Conservation (phyloP, 2,329 filamentous ascomycete species). For the Pseudogymnoascus sp. region DNA sequence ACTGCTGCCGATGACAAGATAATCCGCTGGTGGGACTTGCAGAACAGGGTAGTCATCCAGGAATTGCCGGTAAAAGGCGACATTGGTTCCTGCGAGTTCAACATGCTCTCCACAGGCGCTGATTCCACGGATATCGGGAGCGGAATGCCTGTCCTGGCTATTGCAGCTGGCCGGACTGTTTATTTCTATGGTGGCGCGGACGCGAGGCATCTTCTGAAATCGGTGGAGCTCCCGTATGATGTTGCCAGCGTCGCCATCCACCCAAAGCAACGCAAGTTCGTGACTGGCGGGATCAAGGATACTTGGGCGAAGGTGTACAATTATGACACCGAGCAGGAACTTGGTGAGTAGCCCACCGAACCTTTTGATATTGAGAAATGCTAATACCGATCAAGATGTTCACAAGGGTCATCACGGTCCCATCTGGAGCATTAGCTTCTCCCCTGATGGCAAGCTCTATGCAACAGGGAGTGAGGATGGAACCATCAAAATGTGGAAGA, state of each 20-base stretch:
- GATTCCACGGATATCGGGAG: slow-evolving; percentile 55
- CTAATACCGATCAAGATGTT: slow-evolving; percentile 49
- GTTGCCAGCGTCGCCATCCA: slow-evolving; percentile 88
- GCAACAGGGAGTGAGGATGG: slow-evolving; percentile 95
- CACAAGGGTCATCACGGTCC: slow-evolving; percentile 96
- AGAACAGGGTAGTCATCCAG: slow-evolving; percentile 64
- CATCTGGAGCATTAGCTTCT: slow-evolving; percentile 93
- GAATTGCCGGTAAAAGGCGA: slow-evolving; percentile 73
- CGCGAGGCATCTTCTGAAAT: slow-evolving; percentile 68
- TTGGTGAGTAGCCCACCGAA: slow-evolving; percentile 44
- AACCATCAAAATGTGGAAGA: slow-evolving; percentile 88
- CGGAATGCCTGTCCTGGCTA: slow-evolving; percentile 67
- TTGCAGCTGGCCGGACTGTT: slow-evolving; percentile 87
- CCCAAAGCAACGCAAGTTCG: slow-evolving; percentile 68
- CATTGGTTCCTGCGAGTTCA: slow-evolving; percentile 89
- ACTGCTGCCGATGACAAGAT: slow-evolving; percentile 88
- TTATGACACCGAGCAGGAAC: slow-evolving; percentile 72
- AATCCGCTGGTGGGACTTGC: slow-evolving; percentile 89
- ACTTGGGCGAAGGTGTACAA: slow-evolving; percentile 96
- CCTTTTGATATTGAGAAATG: not conserved
- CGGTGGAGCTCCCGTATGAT: slow-evolving; percentile 70
- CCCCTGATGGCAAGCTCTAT: slow-evolving; percentile 91
- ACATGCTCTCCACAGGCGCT: slow-evolving; percentile 50
- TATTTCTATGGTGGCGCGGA: slow-evolving; percentile 80
- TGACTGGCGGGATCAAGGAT: slow-evolving; percentile 84